Evolutionary conservation across 2,329 filamentous ascomycete genomes (phyloP).

Genomic region (Lasiodiplodia hormozganensis): DNA sequence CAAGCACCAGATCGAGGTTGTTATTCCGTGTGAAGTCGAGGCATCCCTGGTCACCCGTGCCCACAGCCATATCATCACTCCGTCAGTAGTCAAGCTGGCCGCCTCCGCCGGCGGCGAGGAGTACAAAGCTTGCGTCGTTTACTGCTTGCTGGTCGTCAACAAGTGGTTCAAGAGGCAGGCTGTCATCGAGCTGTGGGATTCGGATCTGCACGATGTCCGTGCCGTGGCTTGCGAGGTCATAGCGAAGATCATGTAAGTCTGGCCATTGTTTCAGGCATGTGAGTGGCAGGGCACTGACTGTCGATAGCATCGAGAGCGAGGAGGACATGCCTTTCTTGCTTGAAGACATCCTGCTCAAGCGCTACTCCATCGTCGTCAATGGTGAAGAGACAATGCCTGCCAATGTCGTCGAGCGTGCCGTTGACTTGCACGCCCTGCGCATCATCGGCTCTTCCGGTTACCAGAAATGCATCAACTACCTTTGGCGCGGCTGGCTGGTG

Average conservation of each 20-base stretch:
- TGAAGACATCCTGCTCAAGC: constrained; percentile 81
- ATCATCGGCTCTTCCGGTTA: constrained; percentile 94
- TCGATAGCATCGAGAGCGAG: constrained; percentile 77
- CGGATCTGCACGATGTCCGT: constrained; percentile 79
- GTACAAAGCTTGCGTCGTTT: constrained; percentile 81
- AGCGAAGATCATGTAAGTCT: constrained; percentile 72
- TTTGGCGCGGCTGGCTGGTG: constrained; percentile 97
- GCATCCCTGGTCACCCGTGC: constrained; percentile 75
- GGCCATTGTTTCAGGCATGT: not conserved
- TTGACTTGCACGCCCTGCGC: constrained; percentile 86
- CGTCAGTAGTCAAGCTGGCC: constrained; percentile 78
- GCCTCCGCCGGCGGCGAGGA: constrained; percentile 80
- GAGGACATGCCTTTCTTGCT: constrained; percentile 80
- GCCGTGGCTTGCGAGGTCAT: constrained; percentile 88
- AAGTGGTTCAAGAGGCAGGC: constrained; percentile 84
- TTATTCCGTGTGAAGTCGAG: constrained; percentile 89
- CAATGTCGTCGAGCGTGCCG: constrained; percentile 92
- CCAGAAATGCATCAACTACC: constrained; percentile 90
- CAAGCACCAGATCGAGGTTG: constrained; percentile 87
- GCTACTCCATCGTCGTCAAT: constrained; percentile 82
- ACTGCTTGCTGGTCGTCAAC: constrained; percentile 76
- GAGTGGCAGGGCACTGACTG: not conserved
- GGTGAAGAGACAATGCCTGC: constrained; percentile 74
- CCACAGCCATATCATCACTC: constrained; percentile 86
- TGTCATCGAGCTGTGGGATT: constrained; percentile 85